Percentiles rank a stretch among this genome's conserved stretches.
Evolutionary conservation across 2,329 filamentous ascomycete genomes (phyloP).

Genomic region (Calonectria multiphialidica): DNA sequence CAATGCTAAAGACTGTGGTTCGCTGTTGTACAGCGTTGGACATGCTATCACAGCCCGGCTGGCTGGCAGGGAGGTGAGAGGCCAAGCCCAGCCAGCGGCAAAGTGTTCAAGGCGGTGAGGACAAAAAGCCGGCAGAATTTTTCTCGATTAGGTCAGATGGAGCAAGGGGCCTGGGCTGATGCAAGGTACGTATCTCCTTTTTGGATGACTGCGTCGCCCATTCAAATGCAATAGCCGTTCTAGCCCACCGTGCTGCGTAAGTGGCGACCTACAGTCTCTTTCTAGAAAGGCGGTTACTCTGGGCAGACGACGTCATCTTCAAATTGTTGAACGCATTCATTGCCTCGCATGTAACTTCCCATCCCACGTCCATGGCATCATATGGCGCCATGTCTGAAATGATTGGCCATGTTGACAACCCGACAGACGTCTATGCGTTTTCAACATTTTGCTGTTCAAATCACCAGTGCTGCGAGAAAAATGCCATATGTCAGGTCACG

Average conservation of each 20-base stretch:
- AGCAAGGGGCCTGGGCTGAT: not conserved
- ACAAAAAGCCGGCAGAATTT: slow-evolving; percentile 38
- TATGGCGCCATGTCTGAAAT: slow-evolving; percentile 20
- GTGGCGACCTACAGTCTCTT: not conserved
- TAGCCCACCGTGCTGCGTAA: not conserved
- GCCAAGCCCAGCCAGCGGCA: slow-evolving; percentile 10
- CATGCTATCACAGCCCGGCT: slow-evolving; percentile 12
- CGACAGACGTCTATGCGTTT: slow-evolving; percentile 3
- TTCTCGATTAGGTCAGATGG: not conserved
- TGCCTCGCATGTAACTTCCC: not conserved
- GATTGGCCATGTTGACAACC: slow-evolving; percentile 8
- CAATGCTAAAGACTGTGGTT: not conserved
- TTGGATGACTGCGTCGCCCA: not conserved
- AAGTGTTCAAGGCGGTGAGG: slow-evolving; percentile 39
- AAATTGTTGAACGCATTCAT: not conserved
- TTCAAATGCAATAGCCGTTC: not conserved
- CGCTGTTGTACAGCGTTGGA: slow-evolving; percentile 11
- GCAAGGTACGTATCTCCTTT: slow-evolving; percentile 12
- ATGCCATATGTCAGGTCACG: not conserved
- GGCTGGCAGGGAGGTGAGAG: not conserved
- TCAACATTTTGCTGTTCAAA: not conserved
- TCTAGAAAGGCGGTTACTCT: not conserved
- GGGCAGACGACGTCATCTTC: slow-evolving; percentile 9
- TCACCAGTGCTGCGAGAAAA: not conserved
- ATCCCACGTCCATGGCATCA: not conserved